Base-by-base conservation (phyloP, 495 filamentous ascomycete genomes). In the Aspergillus indologenus region DNA sequence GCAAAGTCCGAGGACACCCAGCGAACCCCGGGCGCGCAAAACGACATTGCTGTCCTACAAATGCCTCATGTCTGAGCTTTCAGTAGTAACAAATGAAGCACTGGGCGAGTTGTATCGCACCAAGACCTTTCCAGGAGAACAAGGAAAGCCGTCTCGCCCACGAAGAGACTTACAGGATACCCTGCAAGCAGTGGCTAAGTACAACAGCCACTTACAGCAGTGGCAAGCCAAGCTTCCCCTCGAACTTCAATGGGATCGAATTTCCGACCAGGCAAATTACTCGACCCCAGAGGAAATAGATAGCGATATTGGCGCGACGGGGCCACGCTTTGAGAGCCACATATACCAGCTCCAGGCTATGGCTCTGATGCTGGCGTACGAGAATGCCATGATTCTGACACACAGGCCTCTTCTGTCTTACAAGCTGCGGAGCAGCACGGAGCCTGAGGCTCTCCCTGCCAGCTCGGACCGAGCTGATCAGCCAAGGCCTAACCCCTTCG, bases 41-140 rank as follows among this genome's bases (percentile, higher is more conserved):
- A 53, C 60, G 0, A 70, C 45, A 1, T 59, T 71, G 14, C 50
- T 71, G 3, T 68, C 65, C 20, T 73, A 73, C 53, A 71, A 71
- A 51, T 71, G 66, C 29, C 23, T 68, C 26, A 71, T 71, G 68
- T 71, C 68, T 1, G 69, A 69, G 21, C 50, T 73, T 0, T 73
- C 68, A 0, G 60, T 67, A 3, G 21, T 73, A 11, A 53, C 61
- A 3, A 70, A 70, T 21, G 49, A 52, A 9, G 62, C 55, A 9
- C 42, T 73, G 14, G 56, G 58, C 3, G 62, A 70, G 31, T 55
- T 73, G 12, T 71, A 73, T 22, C 57, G 67, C n/a, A 54, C 65
- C 21, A 56, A 60, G 1, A 31, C 53, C 1, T 23, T 19, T 12
- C 43, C 55, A 15, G 11, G 43, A 12, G 50, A 45, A 3, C 17